These are phyloP conservation scores for Cryomyces antarcticus DNA, from an alignment of 495 filamentous ascomycete genomes.

Conservation along the genomic window DNA sequence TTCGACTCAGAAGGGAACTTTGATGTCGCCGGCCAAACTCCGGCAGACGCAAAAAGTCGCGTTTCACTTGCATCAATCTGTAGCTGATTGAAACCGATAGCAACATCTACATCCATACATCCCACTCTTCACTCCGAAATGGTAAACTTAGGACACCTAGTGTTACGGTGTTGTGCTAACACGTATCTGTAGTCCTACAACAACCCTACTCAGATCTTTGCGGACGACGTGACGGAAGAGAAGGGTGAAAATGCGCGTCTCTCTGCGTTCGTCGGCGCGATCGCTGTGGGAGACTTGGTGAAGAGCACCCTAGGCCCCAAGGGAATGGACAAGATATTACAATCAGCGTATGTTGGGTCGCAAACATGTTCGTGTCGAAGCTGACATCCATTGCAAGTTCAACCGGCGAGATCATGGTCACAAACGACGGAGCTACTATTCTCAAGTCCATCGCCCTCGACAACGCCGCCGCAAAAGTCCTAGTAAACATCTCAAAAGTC, in stretches of 20 bases:
- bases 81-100: too few species aligned
- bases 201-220: slow-evolving; percentile 96
- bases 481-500: slow-evolving; percentile 98
- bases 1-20: too few species aligned
- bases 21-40: neutral
- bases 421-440: slow-evolving; percentile 96
- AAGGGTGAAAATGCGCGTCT: slow-evolving; percentile 99
- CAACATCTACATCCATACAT: too few species aligned
- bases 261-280: slow-evolving; percentile 88
- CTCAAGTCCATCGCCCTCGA: slow-evolving; percentile 97
- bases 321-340: slow-evolving; percentile 99
- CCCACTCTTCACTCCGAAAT: too few species aligned
- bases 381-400: slow-evolving; percentile 33
- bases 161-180: too few species aligned
- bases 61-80: neutral
- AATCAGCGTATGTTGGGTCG: slow-evolving; percentile 56
- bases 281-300: slow-evolving; percentile 88
- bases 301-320: slow-evolving; percentile 95
- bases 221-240: slow-evolving; percentile 90
- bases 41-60: neutral
- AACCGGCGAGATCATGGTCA: slow-evolving; percentile 91
- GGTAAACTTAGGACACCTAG: too few species aligned
- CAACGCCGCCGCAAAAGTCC: slow-evolving; percentile 89
- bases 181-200: slow-evolving; percentile 25
- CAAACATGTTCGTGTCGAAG: neutral